phyloP scores from a whole-genome alignment of 805 yeast genomes.

The Candida gorgasii region DNA sequence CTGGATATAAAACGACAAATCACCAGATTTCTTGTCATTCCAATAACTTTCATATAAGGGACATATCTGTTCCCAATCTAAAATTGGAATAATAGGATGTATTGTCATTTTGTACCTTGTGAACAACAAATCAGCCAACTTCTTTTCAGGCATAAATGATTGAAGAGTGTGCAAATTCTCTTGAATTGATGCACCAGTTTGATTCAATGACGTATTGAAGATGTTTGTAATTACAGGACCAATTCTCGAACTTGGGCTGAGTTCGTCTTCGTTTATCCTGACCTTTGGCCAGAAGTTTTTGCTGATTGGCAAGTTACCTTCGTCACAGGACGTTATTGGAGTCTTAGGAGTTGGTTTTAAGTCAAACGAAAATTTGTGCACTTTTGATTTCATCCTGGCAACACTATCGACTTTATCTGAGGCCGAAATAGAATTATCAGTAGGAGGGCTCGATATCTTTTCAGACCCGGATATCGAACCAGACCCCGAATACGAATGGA shows the following conservation, averaged over 20 bases:
- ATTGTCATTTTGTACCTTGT: conserved; percentile 13
- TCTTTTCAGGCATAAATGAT: conserved; percentile 13
- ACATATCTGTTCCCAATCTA: conserved; percentile 12
- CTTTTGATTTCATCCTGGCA: too few species aligned
- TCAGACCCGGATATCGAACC: too few species aligned
- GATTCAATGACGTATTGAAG: conserved; percentile 9
- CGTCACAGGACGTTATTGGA: conserved; percentile 1
- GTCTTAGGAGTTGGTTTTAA: conserved; percentile 1
- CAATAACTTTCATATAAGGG: conserved; percentile 14
- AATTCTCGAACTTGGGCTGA: conserved; percentile 5
- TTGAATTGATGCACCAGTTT: conserved; percentile 4
- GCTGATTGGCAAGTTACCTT: not conserved
- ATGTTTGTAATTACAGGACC: conserved; percentile 14
- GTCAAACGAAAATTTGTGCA: too few species aligned
- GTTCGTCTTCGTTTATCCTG: not conserved
- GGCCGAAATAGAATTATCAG: too few species aligned
- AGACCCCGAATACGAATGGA: too few species aligned
- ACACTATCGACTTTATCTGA: not conserved
- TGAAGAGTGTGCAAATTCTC: conserved; percentile 8
- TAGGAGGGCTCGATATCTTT: too few species aligned
- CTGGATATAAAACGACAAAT: conserved; percentile 10
- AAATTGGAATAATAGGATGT: conserved; percentile 16
- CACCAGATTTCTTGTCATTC: conserved; percentile 10
- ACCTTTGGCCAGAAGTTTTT: conserved; percentile 2
- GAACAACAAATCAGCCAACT: conserved; percentile 14